A percentile compares a stretch with the other conserved stretches of the same genome.
Evolutionary conservation across 1,284 basidiomycete species (phyloP).

Genomic region (Puccinia novopanici): DNA sequence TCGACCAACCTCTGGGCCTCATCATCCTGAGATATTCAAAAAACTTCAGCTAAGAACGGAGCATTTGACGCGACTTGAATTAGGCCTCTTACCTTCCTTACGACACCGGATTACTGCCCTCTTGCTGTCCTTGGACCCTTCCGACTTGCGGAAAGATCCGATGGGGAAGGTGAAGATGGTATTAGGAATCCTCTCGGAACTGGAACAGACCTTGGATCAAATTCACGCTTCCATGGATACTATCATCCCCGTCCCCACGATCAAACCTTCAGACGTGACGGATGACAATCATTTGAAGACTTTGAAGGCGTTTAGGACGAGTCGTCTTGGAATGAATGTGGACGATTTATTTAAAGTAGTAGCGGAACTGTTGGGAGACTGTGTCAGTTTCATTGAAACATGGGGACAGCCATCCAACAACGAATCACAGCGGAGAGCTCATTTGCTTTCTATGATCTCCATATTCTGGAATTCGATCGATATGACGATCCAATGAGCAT

Average conservation of each 20-base stretch:
- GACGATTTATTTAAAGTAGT: not conserved
- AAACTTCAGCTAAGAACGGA: not conserved
- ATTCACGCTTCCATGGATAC: not conserved
- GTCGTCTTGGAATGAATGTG: not conserved
- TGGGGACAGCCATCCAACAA: not conserved
- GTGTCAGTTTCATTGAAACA: not conserved
- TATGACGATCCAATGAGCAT: constrained; percentile 10
- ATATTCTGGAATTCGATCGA: not conserved
- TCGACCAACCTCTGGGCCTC: not conserved
- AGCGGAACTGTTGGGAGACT: not conserved
- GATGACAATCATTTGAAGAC: not conserved
- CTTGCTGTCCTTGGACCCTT: not conserved
- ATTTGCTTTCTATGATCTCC: not conserved
- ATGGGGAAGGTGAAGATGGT: not conserved
- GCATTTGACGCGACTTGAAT: not conserved
- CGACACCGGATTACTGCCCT: constrained; percentile 7
- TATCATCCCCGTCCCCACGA: not conserved
- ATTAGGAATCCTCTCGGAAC: not conserved
- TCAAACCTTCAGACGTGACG: not conserved
- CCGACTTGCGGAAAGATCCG: not conserved
- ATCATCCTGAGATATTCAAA: not conserved
- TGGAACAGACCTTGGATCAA: not conserved
- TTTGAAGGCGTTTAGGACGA: not conserved
- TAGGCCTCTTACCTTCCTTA: constrained; percentile 4
- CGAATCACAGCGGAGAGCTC: not conserved